These are phyloP conservation scores for Cordyceps farinosa DNA, from an alignment of 2,329 filamentous ascomycete species.

Conservation along the genomic window DNA sequence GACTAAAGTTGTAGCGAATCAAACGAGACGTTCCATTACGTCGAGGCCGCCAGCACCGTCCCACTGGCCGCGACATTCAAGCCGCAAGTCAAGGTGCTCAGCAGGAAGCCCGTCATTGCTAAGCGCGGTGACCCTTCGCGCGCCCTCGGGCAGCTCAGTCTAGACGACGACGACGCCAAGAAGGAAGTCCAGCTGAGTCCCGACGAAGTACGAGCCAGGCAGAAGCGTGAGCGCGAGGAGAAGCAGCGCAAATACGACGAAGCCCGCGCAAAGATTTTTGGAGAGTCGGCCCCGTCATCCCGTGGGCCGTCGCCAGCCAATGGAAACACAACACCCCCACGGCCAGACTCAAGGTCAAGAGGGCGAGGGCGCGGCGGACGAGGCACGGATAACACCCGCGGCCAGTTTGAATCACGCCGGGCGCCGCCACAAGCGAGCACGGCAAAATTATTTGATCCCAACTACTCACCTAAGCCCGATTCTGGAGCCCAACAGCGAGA, in stretches of 20 bases:
- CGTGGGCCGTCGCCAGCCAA: constrained; percentile 58
- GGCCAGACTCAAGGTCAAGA: constrained; percentile 34
- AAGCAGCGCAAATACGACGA: constrained; percentile 90
- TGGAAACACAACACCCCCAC: constrained; percentile 53
- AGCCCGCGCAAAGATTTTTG: constrained; percentile 82
- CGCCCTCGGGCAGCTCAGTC: constrained; percentile 43
- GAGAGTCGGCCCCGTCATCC: constrained; percentile 53
- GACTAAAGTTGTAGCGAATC: constrained; percentile 55
- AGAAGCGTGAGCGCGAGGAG: constrained; percentile 77
- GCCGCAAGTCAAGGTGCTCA: constrained; percentile 77
- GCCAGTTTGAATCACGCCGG: constrained; percentile 7
- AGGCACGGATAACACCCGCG: constrained; percentile 31
- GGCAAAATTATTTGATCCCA: constrained; percentile 71
- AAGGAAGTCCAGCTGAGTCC: constrained; percentile 63
- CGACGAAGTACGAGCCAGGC: constrained; percentile 74
- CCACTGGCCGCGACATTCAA: constrained; percentile 70
- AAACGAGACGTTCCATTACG: constrained; percentile 69
- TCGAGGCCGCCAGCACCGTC: constrained; percentile 61
- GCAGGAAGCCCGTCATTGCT: constrained; percentile 70
- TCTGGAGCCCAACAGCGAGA: constrained; percentile 43
- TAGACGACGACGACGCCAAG: constrained; percentile 57
- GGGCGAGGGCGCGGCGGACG: constrained; percentile 42
- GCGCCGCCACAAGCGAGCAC: constrained; percentile 22
- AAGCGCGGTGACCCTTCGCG: constrained; percentile 54
- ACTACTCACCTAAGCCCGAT: constrained; percentile 62